Evolutionary conservation across 1,139 yeast species (phyloP).

Genomic region (Torulaspora globosa): DNA sequence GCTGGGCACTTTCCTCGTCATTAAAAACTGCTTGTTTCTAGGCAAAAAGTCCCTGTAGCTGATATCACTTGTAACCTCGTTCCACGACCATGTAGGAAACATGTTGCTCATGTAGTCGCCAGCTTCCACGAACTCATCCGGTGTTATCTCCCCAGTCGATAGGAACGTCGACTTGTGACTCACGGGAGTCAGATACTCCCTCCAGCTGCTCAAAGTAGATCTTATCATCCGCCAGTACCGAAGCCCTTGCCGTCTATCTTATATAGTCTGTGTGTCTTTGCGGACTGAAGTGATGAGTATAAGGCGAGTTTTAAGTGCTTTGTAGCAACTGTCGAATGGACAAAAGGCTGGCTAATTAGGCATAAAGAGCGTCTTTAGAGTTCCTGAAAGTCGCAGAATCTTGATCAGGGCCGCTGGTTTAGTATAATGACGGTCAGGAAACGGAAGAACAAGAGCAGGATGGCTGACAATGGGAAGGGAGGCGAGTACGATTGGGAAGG

Average conservation of each 20-base stretch:
- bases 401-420: background rate
- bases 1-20: conserved; percentile 87
- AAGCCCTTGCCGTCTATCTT: background rate
- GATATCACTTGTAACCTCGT: conserved; percentile 43
- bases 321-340: background rate
- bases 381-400: background rate
- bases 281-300: conserved; percentile 1
- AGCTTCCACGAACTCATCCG: conserved; percentile 86
- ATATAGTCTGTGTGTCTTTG: conserved; percentile 2
- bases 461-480: conserved; percentile 1
- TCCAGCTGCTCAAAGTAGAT: conserved; percentile 74
- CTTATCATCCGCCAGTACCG: conserved; percentile 40
- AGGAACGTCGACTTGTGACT: conserved; percentile 77
- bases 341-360: background rate
- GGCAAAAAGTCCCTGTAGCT: conserved; percentile 67
- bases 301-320: conserved; percentile 2
- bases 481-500: conserved; percentile 4
- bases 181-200: conserved; percentile 92
- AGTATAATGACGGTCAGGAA: conserved; percentile 5
- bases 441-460: background rate
- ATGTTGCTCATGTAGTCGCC: conserved; percentile 89
- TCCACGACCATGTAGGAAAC: conserved; percentile 98
- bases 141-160: conserved; percentile 85
- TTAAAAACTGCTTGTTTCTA: conserved; percentile 74
- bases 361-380: background rate